Conservation (phyloP, 1,284 basidiomycete genomes). For the Porphyrellus sp. region DNA sequence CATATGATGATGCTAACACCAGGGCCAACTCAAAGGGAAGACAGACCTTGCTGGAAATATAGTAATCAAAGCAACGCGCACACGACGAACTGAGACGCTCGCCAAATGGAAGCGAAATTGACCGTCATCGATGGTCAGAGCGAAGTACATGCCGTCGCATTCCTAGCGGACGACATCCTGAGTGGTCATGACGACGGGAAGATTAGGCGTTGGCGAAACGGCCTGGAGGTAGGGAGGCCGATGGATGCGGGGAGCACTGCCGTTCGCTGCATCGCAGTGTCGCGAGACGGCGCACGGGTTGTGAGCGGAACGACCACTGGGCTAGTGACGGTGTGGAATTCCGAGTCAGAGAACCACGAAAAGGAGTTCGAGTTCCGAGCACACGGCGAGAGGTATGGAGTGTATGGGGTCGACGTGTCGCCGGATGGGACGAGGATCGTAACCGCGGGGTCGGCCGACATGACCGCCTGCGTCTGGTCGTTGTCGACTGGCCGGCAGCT, state of each 20-base stretch:
- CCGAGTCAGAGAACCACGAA: not conserved
- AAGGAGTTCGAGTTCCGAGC: not conserved
- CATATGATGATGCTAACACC: not conserved
- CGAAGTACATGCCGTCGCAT: not conserved
- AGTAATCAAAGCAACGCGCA: not conserved
- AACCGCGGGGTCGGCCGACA: conserved; percentile 8
- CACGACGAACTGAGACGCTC: not conserved
- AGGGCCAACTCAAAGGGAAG: not conserved
- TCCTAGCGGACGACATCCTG: not conserved
- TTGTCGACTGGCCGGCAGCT: conserved; percentile 4
- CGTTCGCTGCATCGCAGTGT: not conserved
- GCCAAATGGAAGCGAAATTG: not conserved
- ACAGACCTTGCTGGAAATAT: not conserved
- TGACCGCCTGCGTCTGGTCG: conserved; percentile 12
- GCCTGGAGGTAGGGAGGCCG: not conserved
- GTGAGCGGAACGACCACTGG: not conserved
- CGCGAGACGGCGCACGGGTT: not conserved
- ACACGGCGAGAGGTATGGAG: too few relatives aligned
- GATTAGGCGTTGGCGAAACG: not conserved
- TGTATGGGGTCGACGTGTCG: too few relatives aligned
- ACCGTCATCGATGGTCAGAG: not conserved
- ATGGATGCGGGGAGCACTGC: not conserved
- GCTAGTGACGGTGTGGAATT: not conserved
- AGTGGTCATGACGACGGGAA: not conserved
- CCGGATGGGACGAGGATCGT: conserved; percentile 4